Conservation (phyloP, 257 asterid species). For the Prunella vulgaris region DNA sequence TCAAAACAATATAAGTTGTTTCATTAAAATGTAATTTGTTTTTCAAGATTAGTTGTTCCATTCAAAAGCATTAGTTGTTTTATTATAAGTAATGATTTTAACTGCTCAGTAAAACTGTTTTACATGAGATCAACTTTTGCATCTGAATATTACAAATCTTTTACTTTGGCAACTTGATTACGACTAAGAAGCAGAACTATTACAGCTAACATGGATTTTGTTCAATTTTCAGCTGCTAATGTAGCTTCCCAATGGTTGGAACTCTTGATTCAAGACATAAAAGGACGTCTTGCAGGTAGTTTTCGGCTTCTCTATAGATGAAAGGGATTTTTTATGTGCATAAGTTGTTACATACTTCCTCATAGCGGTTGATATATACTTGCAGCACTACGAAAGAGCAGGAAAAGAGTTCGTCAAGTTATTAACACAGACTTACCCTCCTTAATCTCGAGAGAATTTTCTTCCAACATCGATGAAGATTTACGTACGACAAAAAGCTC, state of each 20-base stretch:
- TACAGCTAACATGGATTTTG: conserved; percentile 13
- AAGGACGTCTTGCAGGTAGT: conserved; percentile 83
- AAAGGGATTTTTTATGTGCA: background rate
- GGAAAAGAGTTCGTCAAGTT: conserved; percentile 67
- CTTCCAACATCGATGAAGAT: conserved; percentile 41
- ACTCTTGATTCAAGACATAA: conserved; percentile 78
- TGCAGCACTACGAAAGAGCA: conserved; percentile 83
- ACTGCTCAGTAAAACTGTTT: background rate
- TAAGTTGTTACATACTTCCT: conserved; percentile 11
- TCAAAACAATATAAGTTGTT: too few relatives aligned
- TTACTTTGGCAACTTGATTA: conserved; percentile 7
- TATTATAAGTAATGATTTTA: background rate
- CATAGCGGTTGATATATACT: conserved; percentile 6
- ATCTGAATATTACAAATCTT: too few relatives aligned
- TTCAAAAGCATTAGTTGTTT: background rate
- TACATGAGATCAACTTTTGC: too few relatives aligned
- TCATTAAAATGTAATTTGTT: too few relatives aligned
- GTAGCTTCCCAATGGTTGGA: conserved; percentile 98
- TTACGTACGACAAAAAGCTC: conserved; percentile 11
- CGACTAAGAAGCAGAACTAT: background rate
- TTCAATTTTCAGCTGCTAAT: conserved; percentile 65
- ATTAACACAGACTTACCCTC: conserved; percentile 67
- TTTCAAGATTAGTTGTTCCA: background rate
- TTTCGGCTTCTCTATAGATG: background rate
- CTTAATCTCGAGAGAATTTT: conserved; percentile 59